Evolutionary conservation across 176 grass and related monocot species (phyloP).

Genomic region (Oropetium thomaeum): DNA sequence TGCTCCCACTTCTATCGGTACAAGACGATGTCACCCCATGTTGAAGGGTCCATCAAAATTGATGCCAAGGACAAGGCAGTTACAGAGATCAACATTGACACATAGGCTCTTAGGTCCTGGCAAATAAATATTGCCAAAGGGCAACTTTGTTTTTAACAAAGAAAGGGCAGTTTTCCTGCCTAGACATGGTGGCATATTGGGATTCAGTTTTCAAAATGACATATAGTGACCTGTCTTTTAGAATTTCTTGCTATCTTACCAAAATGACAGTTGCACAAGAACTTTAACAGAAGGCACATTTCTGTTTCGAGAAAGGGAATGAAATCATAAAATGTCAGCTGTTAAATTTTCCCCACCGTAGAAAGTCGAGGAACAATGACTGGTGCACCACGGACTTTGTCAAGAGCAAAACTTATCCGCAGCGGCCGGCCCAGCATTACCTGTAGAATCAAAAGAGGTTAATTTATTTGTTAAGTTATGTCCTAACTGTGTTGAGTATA

Average conservation of each 20-base stretch:
- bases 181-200: background rate
- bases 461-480: constrained; percentile 25
- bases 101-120: constrained; percentile 10
- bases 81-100: constrained; percentile 7
- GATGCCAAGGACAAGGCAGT: constrained; percentile 16
- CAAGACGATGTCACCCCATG: constrained; percentile 48
- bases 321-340: background rate
- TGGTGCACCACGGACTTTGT: constrained; percentile 60
- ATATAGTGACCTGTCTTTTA: background rate
- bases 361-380: constrained; percentile 70
- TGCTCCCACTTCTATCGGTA: constrained; percentile 69
- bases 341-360: constrained; percentile 31
- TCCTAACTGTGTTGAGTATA: background rate
- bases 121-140: constrained; percentile 23
- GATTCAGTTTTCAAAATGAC: background rate
- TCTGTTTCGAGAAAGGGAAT: background rate
- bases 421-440: constrained; percentile 70
- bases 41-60: constrained; percentile 25
- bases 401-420: constrained; percentile 86
- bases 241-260: constrained; percentile 10
- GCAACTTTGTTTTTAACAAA: too few species aligned
- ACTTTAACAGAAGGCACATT: background rate
- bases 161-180: constrained; percentile 12
- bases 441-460: constrained; percentile 33
- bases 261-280: background rate